phyloP scores from a whole-genome alignment of 73 alveolate genomes.

The Paramecium primaurelia region DNA sequence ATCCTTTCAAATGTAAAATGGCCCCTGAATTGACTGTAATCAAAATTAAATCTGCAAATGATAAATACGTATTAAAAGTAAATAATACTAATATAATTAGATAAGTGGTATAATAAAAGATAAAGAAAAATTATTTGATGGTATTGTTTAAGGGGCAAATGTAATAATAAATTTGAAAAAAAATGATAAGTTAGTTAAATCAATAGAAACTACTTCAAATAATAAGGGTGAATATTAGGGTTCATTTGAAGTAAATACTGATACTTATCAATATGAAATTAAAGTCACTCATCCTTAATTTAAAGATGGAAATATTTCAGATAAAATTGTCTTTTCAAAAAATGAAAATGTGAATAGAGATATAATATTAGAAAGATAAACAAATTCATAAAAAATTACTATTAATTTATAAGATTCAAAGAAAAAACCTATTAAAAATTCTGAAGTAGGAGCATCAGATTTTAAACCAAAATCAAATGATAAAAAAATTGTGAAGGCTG shows the following conservation, averaged over 20 bases:
- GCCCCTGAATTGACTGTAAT: background rate
- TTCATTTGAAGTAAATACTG: background rate
- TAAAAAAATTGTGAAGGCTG: background rate
- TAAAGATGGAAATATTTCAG: background rate
- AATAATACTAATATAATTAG: background rate
- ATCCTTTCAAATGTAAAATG: background rate
- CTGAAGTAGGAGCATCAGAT: background rate
- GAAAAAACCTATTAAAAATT: background rate
- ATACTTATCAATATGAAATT: background rate
- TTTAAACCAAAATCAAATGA: background rate
- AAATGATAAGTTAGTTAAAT: background rate
- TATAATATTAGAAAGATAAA: background rate
- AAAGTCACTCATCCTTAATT: background rate
- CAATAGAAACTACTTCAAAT: background rate
- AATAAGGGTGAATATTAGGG: background rate
- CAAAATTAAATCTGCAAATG: background rate
- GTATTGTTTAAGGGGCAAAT: background rate
- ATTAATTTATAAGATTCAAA: background rate
- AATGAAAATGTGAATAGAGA: background rate
- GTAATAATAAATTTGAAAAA: background rate
- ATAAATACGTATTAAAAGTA: background rate
- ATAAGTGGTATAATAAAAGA: background rate
- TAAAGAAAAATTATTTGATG: background rate
- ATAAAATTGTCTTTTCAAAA: background rate
- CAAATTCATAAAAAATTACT: background rate